A percentile compares a stretch with the other conserved stretches of the same genome.
phyloP scores from a whole-genome alignment of 768 basidiomycete species.

The Serendipita sp. region DNA sequence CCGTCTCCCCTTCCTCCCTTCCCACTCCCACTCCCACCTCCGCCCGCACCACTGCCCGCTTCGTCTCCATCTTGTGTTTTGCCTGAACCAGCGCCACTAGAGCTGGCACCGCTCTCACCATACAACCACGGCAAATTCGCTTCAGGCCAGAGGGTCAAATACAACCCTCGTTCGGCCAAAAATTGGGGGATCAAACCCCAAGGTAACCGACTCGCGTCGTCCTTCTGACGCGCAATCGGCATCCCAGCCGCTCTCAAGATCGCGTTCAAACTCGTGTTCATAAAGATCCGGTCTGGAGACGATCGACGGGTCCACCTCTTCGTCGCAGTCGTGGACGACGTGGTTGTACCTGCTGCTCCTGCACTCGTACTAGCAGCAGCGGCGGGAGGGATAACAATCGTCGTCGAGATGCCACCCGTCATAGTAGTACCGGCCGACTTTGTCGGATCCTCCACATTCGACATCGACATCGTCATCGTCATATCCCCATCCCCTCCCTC shows the following conservation, averaged over 20 bases:
- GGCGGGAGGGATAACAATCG: not conserved
- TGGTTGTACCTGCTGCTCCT: not conserved
- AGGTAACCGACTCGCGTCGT: slow-evolving; percentile 4
- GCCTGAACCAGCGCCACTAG: not conserved
- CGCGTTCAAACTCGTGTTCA: not conserved
- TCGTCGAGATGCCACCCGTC: too few species aligned
- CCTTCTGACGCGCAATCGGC: not conserved
- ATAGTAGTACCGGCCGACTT: too few species aligned
- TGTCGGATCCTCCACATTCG: too few species aligned
- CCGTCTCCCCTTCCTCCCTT: not conserved
- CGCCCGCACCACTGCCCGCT: not conserved
- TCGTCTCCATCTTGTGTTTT: not conserved
- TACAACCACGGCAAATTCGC: slow-evolving; percentile 3
- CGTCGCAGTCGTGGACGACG: not conserved
- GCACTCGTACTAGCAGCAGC: not conserved
- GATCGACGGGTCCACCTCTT: slow-evolving; percentile 1
- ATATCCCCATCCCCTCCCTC: too few species aligned
- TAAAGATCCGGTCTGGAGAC: not conserved
- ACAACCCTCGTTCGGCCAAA: not conserved
- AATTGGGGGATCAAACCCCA: not conserved
- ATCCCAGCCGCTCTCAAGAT: not conserved
- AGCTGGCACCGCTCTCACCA: not conserved
- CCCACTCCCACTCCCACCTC: not conserved
- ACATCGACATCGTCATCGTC: too few species aligned
- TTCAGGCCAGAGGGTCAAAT: not conserved